Percentiles rank a stretch among this genome's conserved stretches.
Evolutionary conservation across 306 rosid species (phyloP).

Genomic region (Vicia faba): DNA sequence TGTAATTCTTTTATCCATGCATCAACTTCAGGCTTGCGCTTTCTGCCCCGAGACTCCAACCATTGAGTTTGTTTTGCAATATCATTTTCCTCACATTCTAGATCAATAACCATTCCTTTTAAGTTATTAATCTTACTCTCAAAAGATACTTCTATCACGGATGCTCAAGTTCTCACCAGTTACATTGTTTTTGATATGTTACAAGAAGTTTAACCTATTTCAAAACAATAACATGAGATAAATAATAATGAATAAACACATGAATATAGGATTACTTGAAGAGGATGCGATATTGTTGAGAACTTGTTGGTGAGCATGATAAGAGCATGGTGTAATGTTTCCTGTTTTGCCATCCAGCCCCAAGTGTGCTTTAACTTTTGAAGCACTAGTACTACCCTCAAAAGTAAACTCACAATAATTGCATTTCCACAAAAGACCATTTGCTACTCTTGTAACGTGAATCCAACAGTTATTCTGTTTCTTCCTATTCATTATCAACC

Average conservation of each 20-base stretch:
- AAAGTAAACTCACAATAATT: not conserved
- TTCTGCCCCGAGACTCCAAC: not conserved
- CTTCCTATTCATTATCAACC: conserved; percentile 7
- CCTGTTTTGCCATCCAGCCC: not conserved
- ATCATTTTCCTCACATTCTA: not conserved
- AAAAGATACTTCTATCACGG: not conserved
- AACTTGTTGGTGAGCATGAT: not conserved
- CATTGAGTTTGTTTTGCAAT: not conserved
- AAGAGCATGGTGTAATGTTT: not conserved
- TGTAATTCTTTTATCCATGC: not conserved
- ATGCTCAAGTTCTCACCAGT: not conserved
- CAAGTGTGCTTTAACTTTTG: not conserved
- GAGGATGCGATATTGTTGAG: not conserved
- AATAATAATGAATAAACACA: no score
- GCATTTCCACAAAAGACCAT: not conserved
- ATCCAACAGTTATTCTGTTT: not conserved
- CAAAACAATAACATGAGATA: no score
- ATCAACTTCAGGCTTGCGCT: not conserved
- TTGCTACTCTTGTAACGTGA: not conserved
- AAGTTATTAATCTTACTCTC: not conserved
- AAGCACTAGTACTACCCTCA: not conserved
- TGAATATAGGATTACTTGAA: not conserved
- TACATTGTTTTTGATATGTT: not conserved
- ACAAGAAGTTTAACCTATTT: no score
- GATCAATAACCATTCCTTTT: not conserved